Evolutionary conservation across 2,329 filamentous ascomycete species (phyloP).

Genomic region (Aspergillus puulaauensis): DNA sequence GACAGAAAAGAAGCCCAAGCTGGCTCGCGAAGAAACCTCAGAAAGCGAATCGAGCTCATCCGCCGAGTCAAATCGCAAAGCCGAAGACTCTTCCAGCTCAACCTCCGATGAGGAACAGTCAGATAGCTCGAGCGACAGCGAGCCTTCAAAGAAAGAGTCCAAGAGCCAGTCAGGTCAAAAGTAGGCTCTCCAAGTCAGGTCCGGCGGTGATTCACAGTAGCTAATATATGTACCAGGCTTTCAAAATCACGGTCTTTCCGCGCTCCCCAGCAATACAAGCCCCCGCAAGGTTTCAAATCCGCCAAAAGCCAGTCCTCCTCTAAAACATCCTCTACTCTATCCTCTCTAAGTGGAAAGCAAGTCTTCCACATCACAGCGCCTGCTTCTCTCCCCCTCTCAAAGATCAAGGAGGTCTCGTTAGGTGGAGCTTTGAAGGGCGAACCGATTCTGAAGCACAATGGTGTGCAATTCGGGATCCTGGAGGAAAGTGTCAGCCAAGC

Average conservation of each 20-base stretch:
- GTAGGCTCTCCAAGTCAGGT: constrained; percentile 2
- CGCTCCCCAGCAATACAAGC: constrained; percentile 39
- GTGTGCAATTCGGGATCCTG: constrained; percentile 43
- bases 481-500: constrained; percentile 31
- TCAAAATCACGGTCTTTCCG: constrained; percentile 17
- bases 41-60: constrained; percentile 15
- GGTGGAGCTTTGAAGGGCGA: constrained; percentile 41
- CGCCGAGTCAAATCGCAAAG: constrained; percentile 1
- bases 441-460: constrained; percentile 43
- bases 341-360: constrained; percentile 45
- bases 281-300: constrained; percentile 44
- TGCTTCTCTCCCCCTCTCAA: constrained; percentile 42
- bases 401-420: constrained; percentile 46
- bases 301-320: constrained; percentile 35
- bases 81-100: constrained; percentile 10
- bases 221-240: constrained; percentile 11
- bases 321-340: constrained; percentile 33
- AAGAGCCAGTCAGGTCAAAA: constrained; percentile 2
- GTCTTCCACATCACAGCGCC: constrained; percentile 51
- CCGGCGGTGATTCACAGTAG: background rate
- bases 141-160: constrained; percentile 9
- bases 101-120: constrained; percentile 11
- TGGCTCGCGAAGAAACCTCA: constrained; percentile 16
- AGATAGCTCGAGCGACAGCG: constrained; percentile 15
- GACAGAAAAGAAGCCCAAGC: constrained; percentile 21